Conservation (phyloP, 176 grass and related monocot genomes). For the Hsuehochloa calcarea region DNA sequence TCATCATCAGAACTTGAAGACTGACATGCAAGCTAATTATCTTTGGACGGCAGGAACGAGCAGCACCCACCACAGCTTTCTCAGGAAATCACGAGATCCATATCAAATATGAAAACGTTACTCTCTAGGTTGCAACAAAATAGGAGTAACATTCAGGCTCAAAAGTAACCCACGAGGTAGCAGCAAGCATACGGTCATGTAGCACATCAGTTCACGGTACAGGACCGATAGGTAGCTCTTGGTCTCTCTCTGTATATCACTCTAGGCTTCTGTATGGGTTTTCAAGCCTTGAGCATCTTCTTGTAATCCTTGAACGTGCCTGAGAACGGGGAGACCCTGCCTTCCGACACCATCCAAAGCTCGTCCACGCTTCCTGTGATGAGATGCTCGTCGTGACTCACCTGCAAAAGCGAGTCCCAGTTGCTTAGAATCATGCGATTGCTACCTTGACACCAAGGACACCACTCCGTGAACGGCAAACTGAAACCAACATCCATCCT, state of each 20-base stretch:
- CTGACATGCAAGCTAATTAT: no score
- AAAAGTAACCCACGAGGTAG: no score
- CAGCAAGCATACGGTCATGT: no score
- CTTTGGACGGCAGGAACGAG: no score
- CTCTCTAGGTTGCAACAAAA: no score
- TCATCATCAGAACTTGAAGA: no score
- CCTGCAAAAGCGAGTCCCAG: conserved; percentile 35
- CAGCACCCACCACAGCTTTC: no score
- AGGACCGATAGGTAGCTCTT: background rate
- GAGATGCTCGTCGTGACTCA: conserved; percentile 97
- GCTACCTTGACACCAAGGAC: no score
- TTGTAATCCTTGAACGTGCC: conserved; percentile 93
- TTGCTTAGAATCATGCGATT: background rate
- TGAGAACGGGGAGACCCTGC: conserved; percentile 60
- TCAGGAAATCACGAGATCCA: no score
- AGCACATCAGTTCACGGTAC: background rate
- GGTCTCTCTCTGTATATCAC: background rate
- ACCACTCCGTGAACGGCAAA: no score
- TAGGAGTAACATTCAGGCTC: no score
- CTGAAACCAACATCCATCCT: background rate
- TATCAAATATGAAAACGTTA: no score
- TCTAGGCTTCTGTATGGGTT: background rate
- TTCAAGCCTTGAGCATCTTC: conserved; percentile 62
- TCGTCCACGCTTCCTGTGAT: conserved; percentile 89
- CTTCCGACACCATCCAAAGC: conserved; percentile 79